Base-by-base conservation (phyloP, 768 basidiomycete genomes). In the Tulasnella sp. region DNA sequence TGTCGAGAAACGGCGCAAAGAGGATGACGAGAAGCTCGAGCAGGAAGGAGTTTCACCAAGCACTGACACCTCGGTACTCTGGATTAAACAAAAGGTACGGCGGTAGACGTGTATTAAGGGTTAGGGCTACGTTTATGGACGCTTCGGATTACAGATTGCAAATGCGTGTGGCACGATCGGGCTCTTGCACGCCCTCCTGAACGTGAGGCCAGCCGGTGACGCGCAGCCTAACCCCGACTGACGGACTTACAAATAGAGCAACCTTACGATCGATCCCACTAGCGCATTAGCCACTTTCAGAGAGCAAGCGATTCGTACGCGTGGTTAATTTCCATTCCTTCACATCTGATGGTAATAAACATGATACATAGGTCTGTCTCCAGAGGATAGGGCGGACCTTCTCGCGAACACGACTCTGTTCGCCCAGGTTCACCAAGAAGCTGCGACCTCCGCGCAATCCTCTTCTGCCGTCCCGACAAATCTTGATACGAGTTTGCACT, bases 81-180 rank as follows among this genome's bases (percentile, higher is more conserved):
- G 90, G 88, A 94, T 97, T 85, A 95, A 94, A 83, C 96, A 98
- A 83, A 97, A 93, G 74, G 95, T 94, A 77, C 42, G 88, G 82
- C 40, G 69, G 2, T 18, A 70, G 57, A 42, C 51, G 15, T 72
- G 40, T 55, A 15, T 29, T 37, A 2, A 3, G 5, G 20, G 20
- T 26, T 1, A 9, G 32, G 42, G 26, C n/a, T 73, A 18, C 23
- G 15, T 29, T 70, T 39, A 61, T 16, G 13, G 18, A 2, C 20
- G 51, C 13, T 11, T 13, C 35, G 42, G 11, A 39, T 23, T n/a
- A 42, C 78, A 93, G 92, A 94, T 94, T 77, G 83, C 86, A 5
- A 95, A 95, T 81, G 94, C 94, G 0, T 95, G 94, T 82, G 95
- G 95, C 4, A 95, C 94, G 0, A 95, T 96, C 83, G 94, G 91